Conservation (phyloP, 208 protist genomes). For the Porcisia hertigi region DNA sequence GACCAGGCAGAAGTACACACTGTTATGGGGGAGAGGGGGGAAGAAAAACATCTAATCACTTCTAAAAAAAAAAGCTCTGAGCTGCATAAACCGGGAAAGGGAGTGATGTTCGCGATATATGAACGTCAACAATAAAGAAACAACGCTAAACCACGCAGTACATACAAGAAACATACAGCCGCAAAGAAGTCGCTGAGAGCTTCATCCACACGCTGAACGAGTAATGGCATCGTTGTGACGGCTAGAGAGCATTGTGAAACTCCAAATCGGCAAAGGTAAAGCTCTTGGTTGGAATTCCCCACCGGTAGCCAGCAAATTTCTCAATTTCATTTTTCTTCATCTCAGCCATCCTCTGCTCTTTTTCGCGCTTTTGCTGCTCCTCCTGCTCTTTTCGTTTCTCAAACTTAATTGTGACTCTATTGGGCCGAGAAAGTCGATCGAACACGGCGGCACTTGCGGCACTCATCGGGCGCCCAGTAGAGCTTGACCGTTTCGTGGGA, state of each 20-base stretch:
- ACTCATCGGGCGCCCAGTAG: slow-evolving; percentile 3
- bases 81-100: too few species aligned
- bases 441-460: slow-evolving; percentile 43
- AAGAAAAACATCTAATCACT: too few species aligned
- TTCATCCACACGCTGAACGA: neutral
- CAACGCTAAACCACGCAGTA: too few species aligned
- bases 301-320: slow-evolving; percentile 36
- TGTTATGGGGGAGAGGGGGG: too few species aligned
- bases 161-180: too few species aligned
- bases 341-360: slow-evolving; percentile 22
- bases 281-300: slow-evolving; percentile 39
- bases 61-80: too few species aligned
- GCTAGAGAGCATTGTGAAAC: slow-evolving; percentile 46
- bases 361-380: slow-evolving; percentile 33
- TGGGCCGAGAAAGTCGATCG: slow-evolving; percentile 56
- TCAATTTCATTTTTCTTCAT: slow-evolving; percentile 31
- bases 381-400: slow-evolving; percentile 35
- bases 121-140: too few species aligned
- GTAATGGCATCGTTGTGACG: neutral
- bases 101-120: too few species aligned
- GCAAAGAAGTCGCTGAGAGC: neutral
- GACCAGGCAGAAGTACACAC: too few species aligned
- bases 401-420: slow-evolving; percentile 33
- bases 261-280: slow-evolving; percentile 56
- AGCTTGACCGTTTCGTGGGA: slow-evolving; percentile 1